These are phyloP conservation scores for Berkeleyomyces basicola DNA, from an alignment of 2,329 filamentous ascomycete genomes.

Conservation along the genomic window DNA sequence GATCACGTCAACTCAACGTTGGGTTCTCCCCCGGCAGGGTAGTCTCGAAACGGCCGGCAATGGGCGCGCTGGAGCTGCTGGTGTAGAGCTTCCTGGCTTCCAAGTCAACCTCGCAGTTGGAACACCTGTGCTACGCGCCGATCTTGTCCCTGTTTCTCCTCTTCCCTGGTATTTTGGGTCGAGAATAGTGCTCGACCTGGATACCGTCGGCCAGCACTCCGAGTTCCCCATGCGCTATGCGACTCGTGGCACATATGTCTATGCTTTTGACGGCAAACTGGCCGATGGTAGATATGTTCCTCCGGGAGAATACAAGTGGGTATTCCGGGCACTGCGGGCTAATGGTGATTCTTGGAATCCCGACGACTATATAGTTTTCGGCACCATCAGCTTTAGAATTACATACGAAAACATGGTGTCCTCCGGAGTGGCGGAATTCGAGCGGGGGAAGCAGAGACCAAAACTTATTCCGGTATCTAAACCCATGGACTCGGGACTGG, in stretches of 20 bases:
- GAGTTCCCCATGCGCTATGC: conserved; percentile 23
- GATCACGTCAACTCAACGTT: conserved; percentile 21
- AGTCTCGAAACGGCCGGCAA: not conserved
- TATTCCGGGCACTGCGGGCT: conserved; percentile 31
- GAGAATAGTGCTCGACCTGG: conserved; percentile 23
- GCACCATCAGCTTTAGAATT: conserved; percentile 28
- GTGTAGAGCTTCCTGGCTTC: conserved; percentile 21
- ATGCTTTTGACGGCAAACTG: conserved; percentile 31
- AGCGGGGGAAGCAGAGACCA: not conserved
- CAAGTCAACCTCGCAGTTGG: conserved; percentile 25
- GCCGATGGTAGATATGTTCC: conserved; percentile 31
- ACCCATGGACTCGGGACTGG: not conserved
- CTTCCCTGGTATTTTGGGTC: not conserved
- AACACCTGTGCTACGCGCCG: conserved; percentile 23
- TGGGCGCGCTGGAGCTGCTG: not conserved
- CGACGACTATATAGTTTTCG: conserved; percentile 30
- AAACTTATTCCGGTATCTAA: not conserved
- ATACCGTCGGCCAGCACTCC: conserved; percentile 27
- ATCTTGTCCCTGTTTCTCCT: conserved; percentile 17
- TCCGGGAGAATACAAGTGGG: conserved; percentile 33
- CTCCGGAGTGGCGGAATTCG: not conserved
- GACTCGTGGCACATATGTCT: conserved; percentile 17
- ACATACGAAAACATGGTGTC: conserved; percentile 21
- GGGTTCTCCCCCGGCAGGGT: conserved; percentile 12
- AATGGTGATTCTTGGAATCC: conserved; percentile 30